phyloP scores from a whole-genome alignment of 768 basidiomycete species.

The Phallus indusiatus region DNA sequence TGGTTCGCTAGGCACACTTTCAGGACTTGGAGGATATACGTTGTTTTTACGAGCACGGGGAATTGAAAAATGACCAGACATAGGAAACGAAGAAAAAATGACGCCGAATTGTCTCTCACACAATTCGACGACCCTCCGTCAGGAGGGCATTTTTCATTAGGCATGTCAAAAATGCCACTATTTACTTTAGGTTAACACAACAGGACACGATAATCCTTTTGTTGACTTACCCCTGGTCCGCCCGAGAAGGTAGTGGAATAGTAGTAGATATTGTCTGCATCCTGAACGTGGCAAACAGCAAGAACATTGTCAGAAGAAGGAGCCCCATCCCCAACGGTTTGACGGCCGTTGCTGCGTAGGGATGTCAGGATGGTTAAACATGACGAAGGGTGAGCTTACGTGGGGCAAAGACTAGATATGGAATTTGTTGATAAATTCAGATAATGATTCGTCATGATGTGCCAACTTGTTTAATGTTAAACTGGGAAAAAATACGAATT shows the following conservation, averaged over 20 bases:
- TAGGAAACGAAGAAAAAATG: slow-evolving; percentile 33
- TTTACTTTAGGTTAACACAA: background rate
- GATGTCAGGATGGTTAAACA: slow-evolving; percentile 13
- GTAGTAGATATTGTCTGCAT: slow-evolving; percentile 76
- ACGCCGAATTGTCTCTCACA: slow-evolving; percentile 91
- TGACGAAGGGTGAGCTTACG: slow-evolving; percentile 38
- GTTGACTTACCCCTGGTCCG: slow-evolving; percentile 67
- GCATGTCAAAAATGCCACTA: slow-evolving; percentile 96
- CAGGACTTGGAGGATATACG: slow-evolving; percentile 10
- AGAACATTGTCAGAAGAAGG: slow-evolving; percentile 68
- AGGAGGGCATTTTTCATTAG: slow-evolving; percentile 88
- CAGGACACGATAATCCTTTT: background rate
- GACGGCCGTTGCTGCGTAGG: slow-evolving; percentile 77
- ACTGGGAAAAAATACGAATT: slow-evolving; percentile 16
- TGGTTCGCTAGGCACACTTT: slow-evolving; percentile 4
- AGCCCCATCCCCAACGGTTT: slow-evolving; percentile 97
- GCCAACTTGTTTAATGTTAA: slow-evolving; percentile 66
- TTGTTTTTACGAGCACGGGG: slow-evolving; percentile 2
- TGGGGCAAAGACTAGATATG: slow-evolving; percentile 92
- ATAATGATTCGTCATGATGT: slow-evolving; percentile 66
- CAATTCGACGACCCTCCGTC: slow-evolving; percentile 90
- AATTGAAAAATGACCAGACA: background rate
- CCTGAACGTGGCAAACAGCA: slow-evolving; percentile 79
- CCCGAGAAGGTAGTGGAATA: slow-evolving; percentile 93
- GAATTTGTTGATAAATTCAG: slow-evolving; percentile 57